phyloP scores from a whole-genome alignment of 164 flowering plant species.

The Nymphaea thermarum region DNA sequence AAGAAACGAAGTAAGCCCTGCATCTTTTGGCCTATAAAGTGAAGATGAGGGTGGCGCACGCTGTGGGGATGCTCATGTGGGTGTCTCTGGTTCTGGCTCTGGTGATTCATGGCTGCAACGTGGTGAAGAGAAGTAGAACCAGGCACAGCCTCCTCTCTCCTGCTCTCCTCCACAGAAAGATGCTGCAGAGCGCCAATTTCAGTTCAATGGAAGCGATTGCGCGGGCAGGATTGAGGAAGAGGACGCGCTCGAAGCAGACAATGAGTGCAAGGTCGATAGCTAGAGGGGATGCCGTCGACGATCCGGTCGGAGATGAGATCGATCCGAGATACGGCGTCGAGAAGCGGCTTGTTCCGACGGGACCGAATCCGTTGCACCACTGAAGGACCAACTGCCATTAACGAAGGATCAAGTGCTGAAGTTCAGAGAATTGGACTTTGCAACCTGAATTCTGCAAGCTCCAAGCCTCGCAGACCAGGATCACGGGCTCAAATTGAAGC shows the following conservation, averaged over 20 bases:
- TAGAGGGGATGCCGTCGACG: neutral
- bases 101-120: neutral
- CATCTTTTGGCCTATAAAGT: neutral
- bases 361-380: slow-evolving; percentile 72
- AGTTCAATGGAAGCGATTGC: neutral
- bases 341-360: slow-evolving; percentile 50
- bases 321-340: slow-evolving; percentile 43
- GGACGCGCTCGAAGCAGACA: neutral
- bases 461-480: neutral
- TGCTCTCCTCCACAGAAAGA: neutral
- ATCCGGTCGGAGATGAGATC: slow-evolving; percentile 16
- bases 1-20: too few relatives aligned
- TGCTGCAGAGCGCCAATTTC: neutral
- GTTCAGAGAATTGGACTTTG: neutral
- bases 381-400: slow-evolving; percentile 10
- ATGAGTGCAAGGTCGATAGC: neutral
- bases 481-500: neutral
- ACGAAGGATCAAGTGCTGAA: slow-evolving; percentile 6
- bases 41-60: neutral
- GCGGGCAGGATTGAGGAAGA: neutral
- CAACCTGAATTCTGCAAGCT: neutral
- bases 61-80: neutral
- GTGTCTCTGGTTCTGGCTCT: neutral
- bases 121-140: neutral
- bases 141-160: neutral